A percentile compares a stretch with the other conserved stretches of the same genome.
phyloP scores from a whole-genome alignment of 2,329 filamentous ascomycete species.

The Cytospora mali region DNA sequence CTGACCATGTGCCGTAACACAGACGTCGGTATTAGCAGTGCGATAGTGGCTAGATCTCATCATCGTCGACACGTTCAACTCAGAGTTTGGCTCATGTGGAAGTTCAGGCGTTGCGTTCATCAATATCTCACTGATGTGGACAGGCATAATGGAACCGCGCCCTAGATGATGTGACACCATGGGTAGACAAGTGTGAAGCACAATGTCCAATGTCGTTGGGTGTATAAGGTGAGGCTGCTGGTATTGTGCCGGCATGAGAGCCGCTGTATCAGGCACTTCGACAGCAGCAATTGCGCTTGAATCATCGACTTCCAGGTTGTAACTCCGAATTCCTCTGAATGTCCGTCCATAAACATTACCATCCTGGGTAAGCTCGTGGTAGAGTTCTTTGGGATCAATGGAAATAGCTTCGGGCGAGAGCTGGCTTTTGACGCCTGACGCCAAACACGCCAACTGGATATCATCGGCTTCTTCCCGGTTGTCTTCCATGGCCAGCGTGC shows the following conservation, averaged over 20 bases:
- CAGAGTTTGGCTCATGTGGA: neutral
- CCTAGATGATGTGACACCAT: neutral
- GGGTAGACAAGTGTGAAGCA: constrained; percentile 6
- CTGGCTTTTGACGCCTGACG: neutral
- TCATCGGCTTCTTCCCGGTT: neutral
- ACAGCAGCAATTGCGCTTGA: neutral
- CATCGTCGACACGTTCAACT: neutral
- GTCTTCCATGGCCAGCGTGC: neutral
- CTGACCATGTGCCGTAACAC: neutral
- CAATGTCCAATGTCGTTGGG: constrained; percentile 6
- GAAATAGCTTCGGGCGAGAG: neutral
- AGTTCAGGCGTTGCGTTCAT: neutral
- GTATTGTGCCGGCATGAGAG: neutral
- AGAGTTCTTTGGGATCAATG: neutral
- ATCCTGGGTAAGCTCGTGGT: neutral
- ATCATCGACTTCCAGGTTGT: neutral
- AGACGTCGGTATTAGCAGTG: constrained; percentile 1
- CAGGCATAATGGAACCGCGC: neutral
- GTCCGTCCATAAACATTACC: constrained; percentile 9
- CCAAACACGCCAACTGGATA: neutral
- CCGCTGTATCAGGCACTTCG: neutral
- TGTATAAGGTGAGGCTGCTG: constrained; percentile 12
- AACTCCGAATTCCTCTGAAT: neutral
- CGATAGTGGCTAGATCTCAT: constrained; percentile 4
- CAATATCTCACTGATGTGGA: constrained; percentile 3